A percentile compares a stretch with the other conserved stretches of the same genome.
These are phyloP conservation scores for Coemansia sp. DNA, from an alignment of 192 early-diverging fungal genomes.

Conservation along the genomic window DNA sequence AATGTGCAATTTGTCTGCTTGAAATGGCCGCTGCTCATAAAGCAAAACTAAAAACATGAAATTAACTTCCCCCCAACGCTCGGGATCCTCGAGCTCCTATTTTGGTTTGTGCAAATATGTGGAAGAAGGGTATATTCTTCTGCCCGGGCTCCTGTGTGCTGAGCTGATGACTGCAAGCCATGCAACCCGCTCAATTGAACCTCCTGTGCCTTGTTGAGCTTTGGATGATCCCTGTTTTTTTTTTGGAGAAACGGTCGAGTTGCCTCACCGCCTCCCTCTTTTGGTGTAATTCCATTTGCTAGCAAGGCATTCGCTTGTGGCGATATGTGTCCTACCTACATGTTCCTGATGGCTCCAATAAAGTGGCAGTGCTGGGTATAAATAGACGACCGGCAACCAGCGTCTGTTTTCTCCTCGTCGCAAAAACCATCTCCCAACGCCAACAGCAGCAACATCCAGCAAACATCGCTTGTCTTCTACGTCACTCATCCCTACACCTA, in stretches of 20 bases:
- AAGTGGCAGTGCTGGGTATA: neutral
- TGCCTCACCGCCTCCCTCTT: neutral
- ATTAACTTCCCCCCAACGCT: neutral
- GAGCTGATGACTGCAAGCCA: constrained; percentile 7
- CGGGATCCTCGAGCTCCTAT: neutral
- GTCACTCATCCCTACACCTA: neutral
- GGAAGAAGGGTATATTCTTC: neutral
- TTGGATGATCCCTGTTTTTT: constrained; percentile 3
- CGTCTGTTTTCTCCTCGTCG: neutral
- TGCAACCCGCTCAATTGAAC: neutral
- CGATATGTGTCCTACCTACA: neutral
- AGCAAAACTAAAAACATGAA: no score
- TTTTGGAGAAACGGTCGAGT: neutral
- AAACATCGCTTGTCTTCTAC: neutral
- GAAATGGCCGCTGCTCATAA: neutral
- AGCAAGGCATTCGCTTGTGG: no score
- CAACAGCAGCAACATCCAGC: neutral
- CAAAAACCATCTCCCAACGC: no score
- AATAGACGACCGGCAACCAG: neutral
- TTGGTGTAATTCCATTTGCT: neutral
- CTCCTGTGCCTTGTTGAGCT: neutral
- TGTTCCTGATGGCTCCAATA: no score
- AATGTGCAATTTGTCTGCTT: no score
- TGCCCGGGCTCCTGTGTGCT: neutral
- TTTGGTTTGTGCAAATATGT: neutral